Evolutionary conservation across 2,329 filamentous ascomycete genomes (phyloP).

Genomic region (Xylaria sp.): DNA sequence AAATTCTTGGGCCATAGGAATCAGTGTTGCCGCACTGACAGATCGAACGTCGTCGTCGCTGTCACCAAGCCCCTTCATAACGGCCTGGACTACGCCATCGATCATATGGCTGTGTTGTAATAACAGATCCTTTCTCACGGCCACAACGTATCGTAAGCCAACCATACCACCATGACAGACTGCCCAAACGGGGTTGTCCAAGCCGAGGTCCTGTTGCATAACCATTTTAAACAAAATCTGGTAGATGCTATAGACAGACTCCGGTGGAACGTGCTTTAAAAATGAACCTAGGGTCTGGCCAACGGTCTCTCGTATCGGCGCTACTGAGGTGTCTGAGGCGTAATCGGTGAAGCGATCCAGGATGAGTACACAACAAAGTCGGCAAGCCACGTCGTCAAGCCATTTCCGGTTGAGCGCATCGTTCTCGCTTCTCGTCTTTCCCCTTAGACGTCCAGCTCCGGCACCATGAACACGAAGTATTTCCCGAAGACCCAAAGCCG

Average conservation of each 20-base stretch:
- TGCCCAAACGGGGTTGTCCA: constrained; percentile 82
- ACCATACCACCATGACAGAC: constrained; percentile 99
- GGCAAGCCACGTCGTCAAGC: constrained; percentile 94
- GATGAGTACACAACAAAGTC: constrained; percentile 94
- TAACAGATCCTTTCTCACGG: constrained; percentile 89
- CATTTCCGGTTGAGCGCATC: constrained; percentile 78
- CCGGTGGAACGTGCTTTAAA: constrained; percentile 77
- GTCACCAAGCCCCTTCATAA: constrained; percentile 93
- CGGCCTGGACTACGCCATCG: constrained; percentile 87
- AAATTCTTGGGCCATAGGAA: constrained; percentile 94
- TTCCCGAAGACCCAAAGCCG: constrained; percentile 91
- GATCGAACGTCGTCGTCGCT: constrained; percentile 94
- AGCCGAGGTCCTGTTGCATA: constrained; percentile 80
- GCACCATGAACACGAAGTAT: constrained; percentile 88
- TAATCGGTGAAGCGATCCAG: constrained; percentile 97
- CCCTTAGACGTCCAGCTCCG: constrained; percentile 78
- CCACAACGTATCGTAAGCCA: constrained; percentile 90
- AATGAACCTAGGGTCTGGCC: constrained; percentile 91
- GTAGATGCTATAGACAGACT: constrained; percentile 84
- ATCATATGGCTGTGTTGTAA: constrained; percentile 83
- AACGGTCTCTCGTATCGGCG: constrained; percentile 92
- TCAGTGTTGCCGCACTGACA: constrained; percentile 94
- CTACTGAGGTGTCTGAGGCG: constrained; percentile 94
- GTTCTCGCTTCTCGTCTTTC: constrained; percentile 74
- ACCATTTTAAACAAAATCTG: constrained; percentile 84